Evolutionary conservation across 2,329 filamentous ascomycete genomes (phyloP), one percentile per base, ranked within the genome.

Genomic region (Orbilia brochopaga): DNA sequence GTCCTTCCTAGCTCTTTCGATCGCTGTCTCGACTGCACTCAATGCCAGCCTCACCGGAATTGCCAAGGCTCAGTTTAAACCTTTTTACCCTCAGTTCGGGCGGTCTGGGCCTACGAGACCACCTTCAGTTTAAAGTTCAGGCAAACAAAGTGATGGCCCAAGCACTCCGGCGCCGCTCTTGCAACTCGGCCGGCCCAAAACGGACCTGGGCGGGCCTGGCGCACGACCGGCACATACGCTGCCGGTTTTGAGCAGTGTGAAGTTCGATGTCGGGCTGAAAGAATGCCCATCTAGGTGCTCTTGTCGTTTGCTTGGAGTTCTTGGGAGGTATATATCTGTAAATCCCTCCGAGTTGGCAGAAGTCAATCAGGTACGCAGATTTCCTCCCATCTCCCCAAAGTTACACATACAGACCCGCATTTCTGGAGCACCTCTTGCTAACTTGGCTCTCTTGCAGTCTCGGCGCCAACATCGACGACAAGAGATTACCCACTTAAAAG

Each of bases 61-160:
- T 21, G 19, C 44, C 44, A 48, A 48, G 44, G 44, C 17, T 19
- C 19, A 19, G 11, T 19, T 48, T 17, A 17, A 48, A 5, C 21
- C 44, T 48, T 21, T 17, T 6, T 48, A 19, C 44, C 44, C 19
- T 48, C 44, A 48, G n/a, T n/a, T n/a, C n/a, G n/a, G n/a, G n/a
- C n/a, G n/a, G n/a, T n/a, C n/a, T n/a, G n/a, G n/a, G n/a, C n/a
- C n/a, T n/a, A n/a, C n/a, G n/a, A n/a, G n/a, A n/a, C n/a, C n/a
- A n/a, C n/a, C n/a, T n/a, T n/a, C n/a, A 10, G 5, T 8, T 48
- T 17, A 10, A 48, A 8, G 27, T 32, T 32, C 27, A 4, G n/a
- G 27, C 27, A 32, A 8, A 3, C 4, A 32, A 32, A 32, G 4
- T 32, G 8, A 32, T 8, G 27, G 27, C 27, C 40, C 40, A 15